Evolutionary conservation across 257 asterid genomes (phyloP).

Genomic region (Mitragyna speciosa): DNA sequence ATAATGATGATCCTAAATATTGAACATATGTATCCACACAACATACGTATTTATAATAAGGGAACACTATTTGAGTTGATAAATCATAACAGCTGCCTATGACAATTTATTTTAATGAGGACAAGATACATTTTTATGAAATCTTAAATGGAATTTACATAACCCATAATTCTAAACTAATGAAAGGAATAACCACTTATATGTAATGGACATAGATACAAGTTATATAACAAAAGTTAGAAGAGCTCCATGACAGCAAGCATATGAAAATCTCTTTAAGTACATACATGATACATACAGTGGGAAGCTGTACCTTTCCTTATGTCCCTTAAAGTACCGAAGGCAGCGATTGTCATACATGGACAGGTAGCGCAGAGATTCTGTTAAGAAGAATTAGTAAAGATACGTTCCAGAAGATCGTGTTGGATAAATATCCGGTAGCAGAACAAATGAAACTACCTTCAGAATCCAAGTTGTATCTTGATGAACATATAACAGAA

Average conservation of each 20-base stretch:
- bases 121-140: too few relatives aligned
- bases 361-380: slow-evolving; percentile 75
- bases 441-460: slow-evolving; percentile 40
- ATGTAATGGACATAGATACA: background rate
- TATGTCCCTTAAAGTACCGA: slow-evolving; percentile 94
- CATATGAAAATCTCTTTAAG: too few relatives aligned
- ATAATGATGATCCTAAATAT: background rate
- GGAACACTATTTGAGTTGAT: background rate
- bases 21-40: background rate
- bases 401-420: slow-evolving; percentile 19
- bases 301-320: slow-evolving; percentile 56
- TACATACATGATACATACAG: background rate
- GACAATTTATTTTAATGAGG: background rate
- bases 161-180: too few relatives aligned
- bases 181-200: background rate
- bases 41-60: background rate
- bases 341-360: slow-evolving; percentile 94
- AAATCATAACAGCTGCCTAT: background rate
- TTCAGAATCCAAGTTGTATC: slow-evolving; percentile 60
- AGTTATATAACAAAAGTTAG: background rate
- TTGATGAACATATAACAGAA: slow-evolving; percentile 85
- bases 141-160: too few relatives aligned
- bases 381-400: slow-evolving; percentile 42
- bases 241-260: background rate
- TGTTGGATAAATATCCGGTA: slow-evolving; percentile 15